Percentiles rank a stretch among this genome's conserved stretches.
phyloP scores from a whole-genome alignment of 2,329 filamentous ascomycete genomes.

The Chaetomiaceae sp. region DNA sequence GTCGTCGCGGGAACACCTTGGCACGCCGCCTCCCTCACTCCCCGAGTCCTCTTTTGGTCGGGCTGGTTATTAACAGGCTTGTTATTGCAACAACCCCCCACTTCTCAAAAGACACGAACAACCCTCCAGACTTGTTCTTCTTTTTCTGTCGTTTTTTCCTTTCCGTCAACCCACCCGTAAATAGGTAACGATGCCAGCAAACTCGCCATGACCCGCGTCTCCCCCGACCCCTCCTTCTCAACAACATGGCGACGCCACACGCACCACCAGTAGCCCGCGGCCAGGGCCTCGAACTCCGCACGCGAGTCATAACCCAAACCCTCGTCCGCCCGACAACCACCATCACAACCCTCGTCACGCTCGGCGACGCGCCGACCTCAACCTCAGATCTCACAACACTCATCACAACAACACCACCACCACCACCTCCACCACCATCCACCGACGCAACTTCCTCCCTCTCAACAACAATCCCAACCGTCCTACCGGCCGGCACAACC shows the following conservation, averaged over 20 bases:
- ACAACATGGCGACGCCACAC: not conserved
- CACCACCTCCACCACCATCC: slow-evolving; percentile 11
- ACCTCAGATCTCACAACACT: slow-evolving; percentile 18
- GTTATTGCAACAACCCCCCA: too few species aligned
- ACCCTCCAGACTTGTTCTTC: not conserved
- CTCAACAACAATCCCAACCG: not conserved
- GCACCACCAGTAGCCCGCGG: too few species aligned
- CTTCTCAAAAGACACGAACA: too few species aligned
- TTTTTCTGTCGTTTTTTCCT: too few species aligned
- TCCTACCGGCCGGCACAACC: slow-evolving; percentile 16
- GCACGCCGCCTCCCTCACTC: too few species aligned
- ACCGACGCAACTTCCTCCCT: not conserved
- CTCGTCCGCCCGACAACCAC: slow-evolving; percentile 33
- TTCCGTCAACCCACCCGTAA: too few species aligned
- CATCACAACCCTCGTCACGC: slow-evolving; percentile 35
- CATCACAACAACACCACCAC: slow-evolving; percentile 15
- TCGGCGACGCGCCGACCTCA: slow-evolving; percentile 20
- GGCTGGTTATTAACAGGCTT: too few species aligned
- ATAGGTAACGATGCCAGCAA: too few species aligned
- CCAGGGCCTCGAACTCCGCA: slow-evolving; percentile 9
- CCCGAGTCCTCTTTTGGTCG: too few species aligned
- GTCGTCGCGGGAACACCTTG: slow-evolving; percentile 4
- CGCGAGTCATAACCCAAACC: slow-evolving; percentile 34
- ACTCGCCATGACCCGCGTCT: not conserved
- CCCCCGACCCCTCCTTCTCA: not conserved